Base-by-base conservation (phyloP, 2,329 filamentous ascomycete genomes). In the Trichoderma endophyticum region DNA sequence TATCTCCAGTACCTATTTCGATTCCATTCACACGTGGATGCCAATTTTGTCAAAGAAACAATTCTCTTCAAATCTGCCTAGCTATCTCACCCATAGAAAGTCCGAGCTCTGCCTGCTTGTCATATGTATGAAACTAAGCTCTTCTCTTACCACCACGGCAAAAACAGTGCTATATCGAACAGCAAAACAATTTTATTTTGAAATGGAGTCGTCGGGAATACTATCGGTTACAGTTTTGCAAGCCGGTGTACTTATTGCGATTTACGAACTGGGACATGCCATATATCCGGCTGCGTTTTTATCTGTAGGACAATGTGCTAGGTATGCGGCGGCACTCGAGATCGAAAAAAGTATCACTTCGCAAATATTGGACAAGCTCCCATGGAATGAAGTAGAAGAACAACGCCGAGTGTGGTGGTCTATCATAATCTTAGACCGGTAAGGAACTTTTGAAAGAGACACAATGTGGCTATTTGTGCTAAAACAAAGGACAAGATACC, bases 21-120 rank as follows among this genome's bases (percentile, higher is more conserved):
- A 70, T n/a, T 71, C 73, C 1, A 68, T 73, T 8, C 73, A 74
- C 9, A 56, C 71, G 21, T 74, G 72, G 73, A 73, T 74, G 72
- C 73, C 73, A 6, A 71, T 74, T 21, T 43, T 73, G 14, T 71
- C 66, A 51, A 73, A 71, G 28, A 62, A 60, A n/a, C 48, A 60
- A 5, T 73, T 73, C 24, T 67, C 60, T 11, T 56, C 59, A 12
- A 56, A 71, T 39, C 21, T 74, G 3, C 56, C 70, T 18, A 71
- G 56, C 15, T 64, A 71, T 39, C 71, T 21, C 64, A 74, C 26
- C 18, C 43, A 51, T 21, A 51, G n/a, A 51, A 51, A 21, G n/a
- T 21, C 43, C 8, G 43, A 51, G 9, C 28, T 73, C 11, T 72
- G 66, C 28, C 54, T 74, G 39, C 39, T 74, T 12, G 48, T 71